These are phyloP conservation scores for Xerocomus spinulosus DNA, from an alignment of 768 basidiomycete genomes.

Conservation along the genomic window DNA sequence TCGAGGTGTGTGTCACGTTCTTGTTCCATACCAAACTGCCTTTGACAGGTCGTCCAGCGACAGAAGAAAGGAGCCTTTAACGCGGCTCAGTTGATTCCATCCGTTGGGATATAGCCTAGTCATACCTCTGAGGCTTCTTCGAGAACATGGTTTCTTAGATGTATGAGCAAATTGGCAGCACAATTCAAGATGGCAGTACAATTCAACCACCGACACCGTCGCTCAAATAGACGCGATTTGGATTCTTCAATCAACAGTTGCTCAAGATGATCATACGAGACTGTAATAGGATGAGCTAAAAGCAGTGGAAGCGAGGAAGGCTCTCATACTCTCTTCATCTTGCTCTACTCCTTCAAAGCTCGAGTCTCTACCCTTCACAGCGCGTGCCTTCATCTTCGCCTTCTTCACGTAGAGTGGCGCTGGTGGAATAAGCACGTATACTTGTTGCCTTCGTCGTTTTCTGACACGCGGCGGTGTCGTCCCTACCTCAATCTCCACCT, in stretches of 20 bases:
- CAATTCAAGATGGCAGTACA: slow-evolving; percentile 57
- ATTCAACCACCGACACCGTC: slow-evolving; percentile 54
- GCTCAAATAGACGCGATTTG: slow-evolving; percentile 42
- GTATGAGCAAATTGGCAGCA: slow-evolving; percentile 42
- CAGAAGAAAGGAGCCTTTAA: slow-evolving; percentile 41
- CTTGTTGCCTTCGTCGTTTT: slow-evolving; percentile 24
- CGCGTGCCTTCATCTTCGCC: slow-evolving; percentile 14
- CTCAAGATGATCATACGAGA: slow-evolving; percentile 36
- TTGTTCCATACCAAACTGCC: slow-evolving; percentile 34
- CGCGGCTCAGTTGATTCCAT: background rate
- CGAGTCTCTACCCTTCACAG: slow-evolving; percentile 15
- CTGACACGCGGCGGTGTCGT: slow-evolving; percentile 4
- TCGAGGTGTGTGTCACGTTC: slow-evolving; percentile 47
- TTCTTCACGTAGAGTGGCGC: slow-evolving; percentile 21
- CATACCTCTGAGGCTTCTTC: slow-evolving; percentile 30
- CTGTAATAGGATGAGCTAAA: slow-evolving; percentile 34
- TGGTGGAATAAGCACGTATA: slow-evolving; percentile 29
- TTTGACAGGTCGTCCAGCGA: slow-evolving; percentile 55
- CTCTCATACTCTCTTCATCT: slow-evolving; percentile 31
- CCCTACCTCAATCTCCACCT: slow-evolving; percentile 5
- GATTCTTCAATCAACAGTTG: slow-evolving; percentile 44
- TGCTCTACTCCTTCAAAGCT: slow-evolving; percentile 15
- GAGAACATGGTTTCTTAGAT: slow-evolving; percentile 40
- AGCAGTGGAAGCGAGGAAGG: slow-evolving; percentile 16
- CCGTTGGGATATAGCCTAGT: slow-evolving; percentile 4